Evolutionary conservation across 2,329 filamentous ascomycete genomes (phyloP).

Genomic region (Akanthomyces dipterigenus): DNA sequence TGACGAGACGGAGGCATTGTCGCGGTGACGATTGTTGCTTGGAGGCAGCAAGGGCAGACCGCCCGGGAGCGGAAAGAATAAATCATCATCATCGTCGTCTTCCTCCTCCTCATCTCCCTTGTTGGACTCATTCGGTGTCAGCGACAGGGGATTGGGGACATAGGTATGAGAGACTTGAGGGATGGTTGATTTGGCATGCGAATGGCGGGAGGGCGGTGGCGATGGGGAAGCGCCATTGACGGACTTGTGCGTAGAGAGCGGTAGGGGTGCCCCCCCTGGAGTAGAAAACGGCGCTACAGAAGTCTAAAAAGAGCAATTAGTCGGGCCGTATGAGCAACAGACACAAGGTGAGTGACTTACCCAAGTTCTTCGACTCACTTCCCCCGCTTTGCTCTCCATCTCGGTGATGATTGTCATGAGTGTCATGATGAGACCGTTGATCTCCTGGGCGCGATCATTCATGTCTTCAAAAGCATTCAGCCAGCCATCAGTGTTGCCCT

Average conservation of each 20-base stretch:
- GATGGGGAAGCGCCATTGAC: constrained; percentile 7
- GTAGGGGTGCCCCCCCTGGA: neutral
- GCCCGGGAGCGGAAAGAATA: constrained; percentile 10
- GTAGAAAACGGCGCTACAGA: constrained; percentile 7
- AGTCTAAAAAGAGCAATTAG: neutral
- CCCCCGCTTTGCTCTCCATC: constrained; percentile 78
- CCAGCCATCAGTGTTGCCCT: constrained; percentile 89
- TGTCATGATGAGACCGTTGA: constrained; percentile 64
- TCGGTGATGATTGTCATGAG: constrained; percentile 73
- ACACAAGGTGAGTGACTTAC: constrained; percentile 40
- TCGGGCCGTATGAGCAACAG: neutral
- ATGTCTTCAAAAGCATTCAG: constrained; percentile 71
- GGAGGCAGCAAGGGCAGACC: constrained; percentile 10
- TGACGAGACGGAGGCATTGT: neutral
- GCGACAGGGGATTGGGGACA: neutral
- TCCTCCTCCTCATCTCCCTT: constrained; percentile 9
- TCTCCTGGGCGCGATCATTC: constrained; percentile 61
- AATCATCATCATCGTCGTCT: constrained; percentile 6
- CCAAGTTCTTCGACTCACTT: constrained; percentile 71
- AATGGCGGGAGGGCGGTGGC: constrained; percentile 4
- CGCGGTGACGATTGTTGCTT: neutral
- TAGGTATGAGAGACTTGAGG: neutral
- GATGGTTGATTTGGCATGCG: neutral
- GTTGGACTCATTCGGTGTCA: constrained; percentile 10
- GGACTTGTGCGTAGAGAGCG: neutral